These are phyloP conservation scores for Verticillium albo-atrum DNA, from an alignment of 2,329 filamentous ascomycete genomes.

Conservation along the genomic window DNA sequence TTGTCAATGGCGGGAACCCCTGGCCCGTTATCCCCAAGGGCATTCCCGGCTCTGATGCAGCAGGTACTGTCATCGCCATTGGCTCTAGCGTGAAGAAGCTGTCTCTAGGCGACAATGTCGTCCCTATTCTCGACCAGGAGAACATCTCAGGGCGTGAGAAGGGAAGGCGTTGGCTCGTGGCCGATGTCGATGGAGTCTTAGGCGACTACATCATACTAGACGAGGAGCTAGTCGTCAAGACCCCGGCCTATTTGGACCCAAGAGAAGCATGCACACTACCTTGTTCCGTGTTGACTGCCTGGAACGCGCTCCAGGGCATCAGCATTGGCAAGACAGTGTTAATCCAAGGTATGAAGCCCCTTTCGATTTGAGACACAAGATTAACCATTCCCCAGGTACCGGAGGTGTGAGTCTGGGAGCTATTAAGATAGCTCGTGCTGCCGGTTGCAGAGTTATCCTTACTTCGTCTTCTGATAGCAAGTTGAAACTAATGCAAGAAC, in stretches of 20 bases:
- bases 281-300: conserved; percentile 40
- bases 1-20: conserved; percentile 32
- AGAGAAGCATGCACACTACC: conserved; percentile 29
- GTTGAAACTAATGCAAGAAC: conserved; percentile 19
- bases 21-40: conserved; percentile 31
- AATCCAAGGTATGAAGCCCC: conserved; percentile 30
- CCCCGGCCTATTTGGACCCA: conserved; percentile 32
- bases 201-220: conserved; percentile 36
- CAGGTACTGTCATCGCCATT: conserved; percentile 31
- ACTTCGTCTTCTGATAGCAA: conserved; percentile 31
- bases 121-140: conserved; percentile 32
- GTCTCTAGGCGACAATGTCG: conserved; percentile 28
- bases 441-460: conserved; percentile 28
- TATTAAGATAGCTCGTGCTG: conserved; percentile 24
- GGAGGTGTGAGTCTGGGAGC: conserved; percentile 29
- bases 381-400: conserved; percentile 20
- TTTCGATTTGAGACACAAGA: not conserved
- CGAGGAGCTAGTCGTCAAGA: conserved; percentile 26
- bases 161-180: conserved; percentile 35
- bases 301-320: conserved; percentile 34
- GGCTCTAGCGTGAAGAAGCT: conserved; percentile 28
- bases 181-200: conserved; percentile 37
- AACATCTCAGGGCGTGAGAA: conserved; percentile 31
- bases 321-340: conserved; percentile 33
- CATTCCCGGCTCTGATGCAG: conserved; percentile 32